Conservation (phyloP, 2,329 filamentous ascomycete genomes). For the Cadophora malorum region DNA sequence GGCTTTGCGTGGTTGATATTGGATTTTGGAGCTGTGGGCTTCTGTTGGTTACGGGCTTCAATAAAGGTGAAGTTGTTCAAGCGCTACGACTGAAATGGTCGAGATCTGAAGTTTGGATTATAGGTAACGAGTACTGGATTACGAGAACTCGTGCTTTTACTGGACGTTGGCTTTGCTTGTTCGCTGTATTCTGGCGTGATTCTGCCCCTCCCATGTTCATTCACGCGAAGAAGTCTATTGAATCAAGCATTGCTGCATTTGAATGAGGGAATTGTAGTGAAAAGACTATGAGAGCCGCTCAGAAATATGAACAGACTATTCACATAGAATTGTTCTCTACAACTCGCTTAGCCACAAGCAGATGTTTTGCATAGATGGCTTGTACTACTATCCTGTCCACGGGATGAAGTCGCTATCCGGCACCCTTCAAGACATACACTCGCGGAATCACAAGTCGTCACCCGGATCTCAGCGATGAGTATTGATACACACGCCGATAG, state of each 20-base stretch:
- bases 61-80: too few species aligned
- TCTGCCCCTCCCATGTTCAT: not conserved
- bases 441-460: not conserved
- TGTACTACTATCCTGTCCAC: not conserved
- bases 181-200: not conserved
- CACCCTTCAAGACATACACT: not conserved
- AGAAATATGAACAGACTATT: too few species aligned
- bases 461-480: not conserved
- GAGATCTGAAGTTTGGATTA: too few species aligned
- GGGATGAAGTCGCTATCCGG: not conserved
- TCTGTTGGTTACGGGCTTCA: not conserved
- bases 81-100: too few species aligned
- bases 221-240: not conserved
- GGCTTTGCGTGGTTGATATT: not conserved
- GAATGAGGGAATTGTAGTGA: not conserved
- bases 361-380: slow-evolving; percentile 2
- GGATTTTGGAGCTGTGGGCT: too few species aligned
- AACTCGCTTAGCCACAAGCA: not conserved
- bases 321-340: too few species aligned
- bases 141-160: not conserved
- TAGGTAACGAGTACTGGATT: too few species aligned
- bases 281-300: not conserved
- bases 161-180: not conserved
- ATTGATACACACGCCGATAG: too few species aligned
- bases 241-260: not conserved